Evolutionary conservation across 352 stramenopile species (phyloP), one percentile per base, ranked within the genome.

Genomic region (Phytophthora rubi): DNA sequence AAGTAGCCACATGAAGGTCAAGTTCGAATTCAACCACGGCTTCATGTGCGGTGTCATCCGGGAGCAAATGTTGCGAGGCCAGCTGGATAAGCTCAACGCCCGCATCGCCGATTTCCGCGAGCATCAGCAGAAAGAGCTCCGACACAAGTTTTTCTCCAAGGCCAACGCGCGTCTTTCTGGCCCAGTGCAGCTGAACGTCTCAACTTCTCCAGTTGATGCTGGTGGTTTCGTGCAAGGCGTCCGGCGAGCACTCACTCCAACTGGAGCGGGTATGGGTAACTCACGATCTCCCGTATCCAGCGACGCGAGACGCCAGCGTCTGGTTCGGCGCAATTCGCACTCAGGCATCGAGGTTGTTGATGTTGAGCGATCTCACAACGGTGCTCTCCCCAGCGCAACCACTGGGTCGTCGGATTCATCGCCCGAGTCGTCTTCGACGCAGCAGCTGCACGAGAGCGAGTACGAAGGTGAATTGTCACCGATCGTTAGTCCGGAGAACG

Each of bases 1-100:
- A 12, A 81, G 52, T 30, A 77, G 53, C 26, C 64, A 71, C 23
- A 57, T 92, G 54, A 94, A 92, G 59, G 75, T 91, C 58, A 96
- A 95, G 68, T 96, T 90, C 53, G 85, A 95, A 62, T 95, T 96
- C 30, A 82, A 78, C 45, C 88, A 96, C 53, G 89, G 89, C 28
- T 96, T 96, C 68, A 94, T 96, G 86, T 76, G 88, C 58, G 79
- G 92, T 62, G 86, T 95, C 53, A 84, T 96, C 18, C 87, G 85
- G 12, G 85, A 85, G 18, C 88, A 95, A 73, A 88, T 96, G 85
- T 76, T 96, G 7, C 81, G 85, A 68, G 87, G 77, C 13, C 89
- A 96, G 39, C 80, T 92, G 7, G 88, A 96, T 68, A 96, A 96
- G 67, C 80, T 96, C 23, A 81, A 81, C 30, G 60, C 80, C 7